phyloP scores from a whole-genome alignment of 1,139 yeast genomes.

The Suhomyces guaymorum region DNA sequence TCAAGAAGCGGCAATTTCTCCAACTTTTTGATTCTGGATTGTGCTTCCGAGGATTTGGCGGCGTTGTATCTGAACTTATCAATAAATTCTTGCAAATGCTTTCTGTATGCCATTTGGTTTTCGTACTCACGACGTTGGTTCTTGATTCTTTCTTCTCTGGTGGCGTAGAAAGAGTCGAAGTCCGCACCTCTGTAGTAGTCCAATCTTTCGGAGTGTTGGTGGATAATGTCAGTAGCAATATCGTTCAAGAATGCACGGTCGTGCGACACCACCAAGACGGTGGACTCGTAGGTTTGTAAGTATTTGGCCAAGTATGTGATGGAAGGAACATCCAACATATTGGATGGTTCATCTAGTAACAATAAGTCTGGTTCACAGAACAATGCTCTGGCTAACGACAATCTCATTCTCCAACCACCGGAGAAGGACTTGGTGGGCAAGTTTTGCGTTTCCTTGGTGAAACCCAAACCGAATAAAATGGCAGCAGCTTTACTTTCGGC shows the following conservation, averaged over 20 bases:
- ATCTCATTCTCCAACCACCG: slow-evolving; percentile 99
- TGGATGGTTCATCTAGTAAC: slow-evolving; percentile 95
- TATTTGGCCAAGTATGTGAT: slow-evolving; percentile 90
- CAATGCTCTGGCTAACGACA: slow-evolving; percentile 95
- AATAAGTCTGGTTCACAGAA: slow-evolving; percentile 95
- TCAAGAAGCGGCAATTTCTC: slow-evolving; percentile 91
- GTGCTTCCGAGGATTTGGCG: slow-evolving; percentile 96
- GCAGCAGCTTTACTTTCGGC: slow-evolving; percentile 98
- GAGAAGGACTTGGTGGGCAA: slow-evolving; percentile 87
- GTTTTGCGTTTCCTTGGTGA: slow-evolving; percentile 82
- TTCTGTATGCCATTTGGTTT: slow-evolving; percentile 92
- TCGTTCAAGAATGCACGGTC: slow-evolving; percentile 96
- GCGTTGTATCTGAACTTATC: slow-evolving; percentile 97
- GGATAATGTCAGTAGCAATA: slow-evolving; percentile 96
- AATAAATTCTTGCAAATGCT: slow-evolving; percentile 89
- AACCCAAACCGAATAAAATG: slow-evolving; percentile 90
- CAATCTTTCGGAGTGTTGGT: slow-evolving; percentile 94
- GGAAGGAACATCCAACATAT: slow-evolving; percentile 99
- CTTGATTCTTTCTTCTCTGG: slow-evolving; percentile 93
- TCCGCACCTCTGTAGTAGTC: slow-evolving; percentile 95
- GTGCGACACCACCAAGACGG: slow-evolving; percentile 94
- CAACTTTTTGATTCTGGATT: slow-evolving; percentile 92
- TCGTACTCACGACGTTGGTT: slow-evolving; percentile 94
- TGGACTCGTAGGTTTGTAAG: slow-evolving; percentile 84
- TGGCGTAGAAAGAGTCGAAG: slow-evolving; percentile 88